These are phyloP conservation scores for Neckera pumila DNA, from an alignment of 225 moss, liverwort and hornwort species.

Conservation along the genomic window DNA sequence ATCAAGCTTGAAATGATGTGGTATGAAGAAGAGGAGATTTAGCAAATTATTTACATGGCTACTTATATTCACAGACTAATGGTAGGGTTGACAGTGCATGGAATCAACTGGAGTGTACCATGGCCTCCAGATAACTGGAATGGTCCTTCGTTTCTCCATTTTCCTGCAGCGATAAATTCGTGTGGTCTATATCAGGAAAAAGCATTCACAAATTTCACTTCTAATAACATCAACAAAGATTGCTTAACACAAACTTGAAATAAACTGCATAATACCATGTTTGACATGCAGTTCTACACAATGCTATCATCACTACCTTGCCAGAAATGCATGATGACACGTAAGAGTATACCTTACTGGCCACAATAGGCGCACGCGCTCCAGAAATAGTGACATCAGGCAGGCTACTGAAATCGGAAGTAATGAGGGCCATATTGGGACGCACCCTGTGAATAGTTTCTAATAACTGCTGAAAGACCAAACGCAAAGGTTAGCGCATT, in stretches of 20 bases:
- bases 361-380: constrained; percentile 76
- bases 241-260: neutral
- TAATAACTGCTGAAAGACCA: constrained; percentile 56
- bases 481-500: neutral
- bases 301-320: neutral
- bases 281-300: neutral
- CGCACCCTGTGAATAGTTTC: constrained; percentile 72
- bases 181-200: neutral
- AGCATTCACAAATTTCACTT: neutral
- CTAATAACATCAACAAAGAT: neutral
- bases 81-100: neutral
- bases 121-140: constrained; percentile 67
- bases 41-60: neutral
- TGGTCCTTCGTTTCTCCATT: constrained; percentile 74
- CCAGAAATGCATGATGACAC: neutral
- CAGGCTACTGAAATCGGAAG: constrained; percentile 88
- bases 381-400: constrained; percentile 82
- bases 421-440: constrained; percentile 83
- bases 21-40: neutral
- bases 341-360: constrained; percentile 64
- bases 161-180: constrained; percentile 26
- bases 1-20: neutral
- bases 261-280: neutral
- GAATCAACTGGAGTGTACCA: constrained; percentile 30
- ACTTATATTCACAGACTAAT: neutral